Conservation (phyloP, 2,329 filamentous ascomycete genomes). For the Ophiosphaerella korrae region DNA sequence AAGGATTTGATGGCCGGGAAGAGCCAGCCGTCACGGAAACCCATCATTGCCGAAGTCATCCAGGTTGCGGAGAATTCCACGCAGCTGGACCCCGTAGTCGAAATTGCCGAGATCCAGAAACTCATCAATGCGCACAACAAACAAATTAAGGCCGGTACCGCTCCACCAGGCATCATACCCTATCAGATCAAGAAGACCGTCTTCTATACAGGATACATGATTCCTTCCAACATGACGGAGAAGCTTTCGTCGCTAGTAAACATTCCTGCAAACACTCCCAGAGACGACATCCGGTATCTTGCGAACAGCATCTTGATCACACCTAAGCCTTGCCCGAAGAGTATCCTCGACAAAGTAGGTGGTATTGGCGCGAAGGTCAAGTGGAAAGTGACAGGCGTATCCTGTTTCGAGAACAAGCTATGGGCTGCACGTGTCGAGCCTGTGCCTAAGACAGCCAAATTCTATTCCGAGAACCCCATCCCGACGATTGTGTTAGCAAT, state of each 20-base stretch:
- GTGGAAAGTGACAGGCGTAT: slow-evolving; percentile 82
- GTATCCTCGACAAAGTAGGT: slow-evolving; percentile 80
- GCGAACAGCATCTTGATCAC: slow-evolving; percentile 92
- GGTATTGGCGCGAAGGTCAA: slow-evolving; percentile 81
- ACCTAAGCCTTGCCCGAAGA: slow-evolving; percentile 72
- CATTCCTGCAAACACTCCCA: slow-evolving; percentile 65
- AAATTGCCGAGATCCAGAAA: slow-evolving; percentile 83
- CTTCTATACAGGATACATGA: slow-evolving; percentile 91
- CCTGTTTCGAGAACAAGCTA: slow-evolving; percentile 75
- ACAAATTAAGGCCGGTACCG: slow-evolving; percentile 55
- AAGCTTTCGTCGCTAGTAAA: slow-evolving; percentile 72
- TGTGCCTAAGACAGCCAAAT: slow-evolving; percentile 65
- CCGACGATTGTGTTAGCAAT: slow-evolving; percentile 85
- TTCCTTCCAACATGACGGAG: slow-evolving; percentile 72
- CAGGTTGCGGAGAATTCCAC: slow-evolving; percentile 80
- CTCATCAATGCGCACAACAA: slow-evolving; percentile 88
- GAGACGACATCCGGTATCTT: slow-evolving; percentile 77
- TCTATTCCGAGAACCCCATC: slow-evolving; percentile 77
- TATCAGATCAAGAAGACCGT: slow-evolving; percentile 83
- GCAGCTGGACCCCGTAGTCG: slow-evolving; percentile 75
- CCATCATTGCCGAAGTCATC: slow-evolving; percentile 79
- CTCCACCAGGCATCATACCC: slow-evolving; percentile 53
- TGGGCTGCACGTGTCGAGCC: slow-evolving; percentile 86
- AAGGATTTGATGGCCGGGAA: slow-evolving; percentile 54
- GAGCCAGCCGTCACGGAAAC: slow-evolving; percentile 59